These are phyloP conservation scores for Haplosporangium gracile DNA, from an alignment of 192 early-diverging fungal genomes.

Conservation along the genomic window DNA sequence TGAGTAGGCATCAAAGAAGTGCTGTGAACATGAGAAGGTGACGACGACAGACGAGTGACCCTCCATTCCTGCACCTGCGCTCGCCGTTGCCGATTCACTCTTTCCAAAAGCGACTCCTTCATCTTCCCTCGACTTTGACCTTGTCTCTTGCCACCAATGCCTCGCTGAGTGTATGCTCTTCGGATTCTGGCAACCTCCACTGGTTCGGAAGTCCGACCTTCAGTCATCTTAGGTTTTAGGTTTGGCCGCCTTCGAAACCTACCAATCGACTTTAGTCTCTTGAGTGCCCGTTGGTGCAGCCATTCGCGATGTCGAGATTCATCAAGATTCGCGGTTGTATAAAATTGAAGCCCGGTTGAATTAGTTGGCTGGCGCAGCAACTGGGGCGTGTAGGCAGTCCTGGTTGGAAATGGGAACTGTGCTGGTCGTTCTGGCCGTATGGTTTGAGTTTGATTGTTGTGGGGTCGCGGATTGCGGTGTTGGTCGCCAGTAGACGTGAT, in stretches of 20 bases:
- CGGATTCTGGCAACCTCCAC: conserved; percentile 30
- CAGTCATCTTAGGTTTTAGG: not conserved
- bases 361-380: not conserved
- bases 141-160: not conserved
- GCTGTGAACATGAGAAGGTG: not conserved
- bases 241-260: conserved; percentile 22
- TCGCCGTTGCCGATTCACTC: conserved; percentile 10
- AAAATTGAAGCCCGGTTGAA: not conserved
- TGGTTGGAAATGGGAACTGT: not conserved
- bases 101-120: conserved; percentile 12
- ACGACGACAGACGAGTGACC: not conserved
- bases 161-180: conserved; percentile 7
- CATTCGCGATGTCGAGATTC: conserved; percentile 25
- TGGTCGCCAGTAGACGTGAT: not conserved
- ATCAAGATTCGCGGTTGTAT: not conserved
- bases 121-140: not conserved
- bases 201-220: conserved; percentile 16
- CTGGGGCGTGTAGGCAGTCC: not conserved
- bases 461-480: not conserved
- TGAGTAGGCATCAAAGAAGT: not conserved
- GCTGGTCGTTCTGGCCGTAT: not conserved
- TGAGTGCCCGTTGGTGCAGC: conserved; percentile 1
- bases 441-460: not conserved
- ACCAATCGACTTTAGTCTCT: conserved; percentile 8
- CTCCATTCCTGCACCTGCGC: conserved; percentile 17